Evolutionary conservation across 2,329 filamentous ascomycete species (phyloP), one percentile per base, ranked within the genome.

Genomic region (Sporothrix variecibatus): DNA sequence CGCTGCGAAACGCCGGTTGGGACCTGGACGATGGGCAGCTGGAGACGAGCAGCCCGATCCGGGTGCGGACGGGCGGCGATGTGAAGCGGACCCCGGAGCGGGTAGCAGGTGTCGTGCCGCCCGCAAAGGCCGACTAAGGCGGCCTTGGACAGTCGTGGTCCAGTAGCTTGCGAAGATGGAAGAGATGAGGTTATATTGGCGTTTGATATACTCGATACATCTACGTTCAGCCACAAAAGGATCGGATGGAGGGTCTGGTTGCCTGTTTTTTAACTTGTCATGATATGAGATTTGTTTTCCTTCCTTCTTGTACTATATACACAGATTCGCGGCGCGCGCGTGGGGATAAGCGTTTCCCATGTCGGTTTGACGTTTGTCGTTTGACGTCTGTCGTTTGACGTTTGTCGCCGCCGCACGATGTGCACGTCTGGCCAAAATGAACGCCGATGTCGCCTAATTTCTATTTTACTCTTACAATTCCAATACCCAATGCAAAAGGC

Each of bases 1-100:
- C 79, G 80, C 85, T 84, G 74, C 83, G 71, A 75, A 81, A 75
- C 76, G 82, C 75, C 75, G 92, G 92, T 0, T 95, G 93, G 93
- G 88, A 94, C 81, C 77, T 93, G 65, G 83, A 89, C 73, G 85
- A 85, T 70, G 86, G 86, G 53, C 91, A 89, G 6, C 83, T 95
- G 77, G 92, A 94, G 83, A 94, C 91, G 23, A 85, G 83, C 74
- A 84, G 87, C 65, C 89, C 83, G 1, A 78, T 85, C 28, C 81
- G 84, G 7, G 82, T 86, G 38, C 77, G 82, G 43, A 76, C 82
- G 2, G 80, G 79, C 6, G 80, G 79, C 71, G 67, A 68, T 38
- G 77, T 74, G 56, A 79, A 77, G 74, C 80, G 80, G 76, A 76
- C 80, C 78, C 76, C 75, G 77, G 72, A 74, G 28, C 71, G 58